Percentiles rank a stretch among this genome's conserved stretches.
These are phyloP conservation scores for Geotrichum siamense DNA, from an alignment of 1,139 yeast species.

Conservation along the genomic window DNA sequence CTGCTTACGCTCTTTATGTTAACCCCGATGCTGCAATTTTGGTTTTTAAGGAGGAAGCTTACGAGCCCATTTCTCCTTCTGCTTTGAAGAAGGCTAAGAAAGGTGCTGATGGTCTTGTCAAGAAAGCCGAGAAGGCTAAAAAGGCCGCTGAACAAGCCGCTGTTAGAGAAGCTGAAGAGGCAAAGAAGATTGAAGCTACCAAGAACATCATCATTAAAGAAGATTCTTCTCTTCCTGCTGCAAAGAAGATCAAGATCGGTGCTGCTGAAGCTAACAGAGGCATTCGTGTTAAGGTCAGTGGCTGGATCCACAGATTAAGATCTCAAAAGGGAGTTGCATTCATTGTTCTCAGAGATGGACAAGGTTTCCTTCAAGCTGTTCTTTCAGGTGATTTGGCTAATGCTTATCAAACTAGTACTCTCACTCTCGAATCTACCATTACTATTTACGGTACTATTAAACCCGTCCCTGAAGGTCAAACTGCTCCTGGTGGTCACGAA, in stretches of 20 bases:
- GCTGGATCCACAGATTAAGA: slow-evolving; percentile 96
- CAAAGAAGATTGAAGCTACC: slow-evolving; percentile 68
- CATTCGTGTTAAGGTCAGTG: slow-evolving; percentile 67
- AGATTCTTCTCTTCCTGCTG: slow-evolving; percentile 65
- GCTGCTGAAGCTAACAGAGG: slow-evolving; percentile 46
- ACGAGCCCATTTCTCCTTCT: slow-evolving; percentile 77
- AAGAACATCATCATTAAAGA: slow-evolving; percentile 61
- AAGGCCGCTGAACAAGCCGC: slow-evolving; percentile 56
- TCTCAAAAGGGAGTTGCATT: slow-evolving; percentile 88
- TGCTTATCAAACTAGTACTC: slow-evolving; percentile 74
- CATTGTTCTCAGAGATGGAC: slow-evolving; percentile 89
- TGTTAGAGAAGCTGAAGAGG: slow-evolving; percentile 54
- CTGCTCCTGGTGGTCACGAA: slow-evolving; percentile 98
- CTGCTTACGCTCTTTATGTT: slow-evolving; percentile 71
- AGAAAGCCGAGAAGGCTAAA: slow-evolving; percentile 78
- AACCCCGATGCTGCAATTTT: slow-evolving; percentile 52
- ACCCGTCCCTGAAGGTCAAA: slow-evolving; percentile 89
- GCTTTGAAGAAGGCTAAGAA: slow-evolving; percentile 95
- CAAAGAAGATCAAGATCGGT: slow-evolving; percentile 60
- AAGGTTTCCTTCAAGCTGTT: slow-evolving; percentile 84
- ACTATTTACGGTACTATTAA: slow-evolving; percentile 70
- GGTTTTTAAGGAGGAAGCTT: slow-evolving; percentile 61
- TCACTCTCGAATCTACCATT: slow-evolving; percentile 84
- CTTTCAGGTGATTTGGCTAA: slow-evolving; percentile 86
- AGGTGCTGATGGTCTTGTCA: slow-evolving; percentile 86